Conservation (phyloP, 192 early-diverging fungal genomes). For the Chytriomyces sp. region DNA sequence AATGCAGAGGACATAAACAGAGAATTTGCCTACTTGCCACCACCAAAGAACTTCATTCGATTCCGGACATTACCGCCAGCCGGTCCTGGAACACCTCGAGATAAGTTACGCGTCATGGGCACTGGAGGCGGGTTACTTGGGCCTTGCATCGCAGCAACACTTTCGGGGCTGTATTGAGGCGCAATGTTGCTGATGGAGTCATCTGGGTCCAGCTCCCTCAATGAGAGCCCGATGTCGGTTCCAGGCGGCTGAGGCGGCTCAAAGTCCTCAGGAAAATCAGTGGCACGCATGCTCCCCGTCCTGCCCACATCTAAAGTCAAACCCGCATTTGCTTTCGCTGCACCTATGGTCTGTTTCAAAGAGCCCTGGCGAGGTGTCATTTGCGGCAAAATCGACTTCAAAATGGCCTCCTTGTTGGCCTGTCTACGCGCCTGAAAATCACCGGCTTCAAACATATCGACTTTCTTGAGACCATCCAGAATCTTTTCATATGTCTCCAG, state of each 20-base stretch:
- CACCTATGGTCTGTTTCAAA: not conserved
- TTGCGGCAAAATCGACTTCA: not conserved
- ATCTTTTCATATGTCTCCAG: slow-evolving; percentile 54
- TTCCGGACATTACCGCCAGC: no score
- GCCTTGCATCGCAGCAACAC: no score
- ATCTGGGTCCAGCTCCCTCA: slow-evolving; percentile 10
- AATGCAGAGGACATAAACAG: no score
- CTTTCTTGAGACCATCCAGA: slow-evolving; percentile 58
- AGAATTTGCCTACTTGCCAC: no score
- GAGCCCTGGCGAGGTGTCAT: not conserved
- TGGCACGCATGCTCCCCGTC: not conserved
- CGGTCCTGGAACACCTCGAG: not conserved
- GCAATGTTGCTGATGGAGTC: slow-evolving; percentile 36
- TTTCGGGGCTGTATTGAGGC: not conserved
- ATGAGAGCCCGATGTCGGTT: not conserved
- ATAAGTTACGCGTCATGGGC: not conserved
- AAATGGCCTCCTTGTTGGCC: slow-evolving; percentile 6
- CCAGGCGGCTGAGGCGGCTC: not conserved
- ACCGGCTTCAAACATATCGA: slow-evolving; percentile 20
- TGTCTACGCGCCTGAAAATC: not conserved
- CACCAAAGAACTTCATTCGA: no score
- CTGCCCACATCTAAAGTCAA: not conserved
- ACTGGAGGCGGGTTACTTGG: not conserved
- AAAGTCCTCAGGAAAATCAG: not conserved
- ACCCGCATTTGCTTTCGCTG: not conserved